These are phyloP conservation scores for Ettlia oleoabundans DNA, from an alignment of 139 green algal genomes.

Conservation along the genomic window DNA sequence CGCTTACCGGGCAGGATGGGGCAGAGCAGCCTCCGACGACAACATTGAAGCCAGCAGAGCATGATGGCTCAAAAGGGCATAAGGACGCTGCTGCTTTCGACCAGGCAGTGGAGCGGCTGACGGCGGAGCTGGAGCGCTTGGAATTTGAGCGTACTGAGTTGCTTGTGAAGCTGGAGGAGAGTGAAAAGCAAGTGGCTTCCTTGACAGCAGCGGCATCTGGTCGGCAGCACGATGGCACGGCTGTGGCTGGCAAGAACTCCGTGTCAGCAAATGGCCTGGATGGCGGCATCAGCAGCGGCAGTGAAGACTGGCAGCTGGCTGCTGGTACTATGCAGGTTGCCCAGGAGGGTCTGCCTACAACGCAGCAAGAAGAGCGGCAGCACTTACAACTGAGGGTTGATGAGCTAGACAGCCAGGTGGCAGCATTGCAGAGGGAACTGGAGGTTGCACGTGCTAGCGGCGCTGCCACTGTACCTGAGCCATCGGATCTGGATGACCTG, in stretches of 20 bases:
- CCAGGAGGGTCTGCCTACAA: not conserved
- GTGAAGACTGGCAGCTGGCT: not conserved
- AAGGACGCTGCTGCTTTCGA: not conserved
- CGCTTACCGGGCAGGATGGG: not conserved
- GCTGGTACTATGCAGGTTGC: not conserved
- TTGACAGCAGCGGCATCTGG: not conserved
- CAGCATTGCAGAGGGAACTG: not conserved
- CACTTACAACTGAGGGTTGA: not conserved
- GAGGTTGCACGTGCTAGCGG: not conserved
- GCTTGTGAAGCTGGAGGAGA: slow-evolving; percentile 31
- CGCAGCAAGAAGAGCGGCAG: not conserved
- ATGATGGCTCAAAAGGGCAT: not conserved
- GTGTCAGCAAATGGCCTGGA: no score
- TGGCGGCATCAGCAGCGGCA: not conserved
- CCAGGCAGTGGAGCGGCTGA: slow-evolving; percentile 4
- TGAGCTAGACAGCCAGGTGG: not conserved
- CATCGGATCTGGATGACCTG: slow-evolving; percentile 2
- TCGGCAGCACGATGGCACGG: not conserved
- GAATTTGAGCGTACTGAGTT: slow-evolving; percentile 36
- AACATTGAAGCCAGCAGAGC: not conserved
- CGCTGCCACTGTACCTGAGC: not conserved
- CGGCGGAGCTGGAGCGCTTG: slow-evolving; percentile 26
- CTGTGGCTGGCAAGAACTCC: not conserved
- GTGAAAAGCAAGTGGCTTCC: not conserved
- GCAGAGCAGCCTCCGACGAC: no score